Percentiles rank a stretch among this genome's conserved stretches.
Conservation (phyloP, 805 yeast genomes). For the Candida vaughaniae region DNA sequence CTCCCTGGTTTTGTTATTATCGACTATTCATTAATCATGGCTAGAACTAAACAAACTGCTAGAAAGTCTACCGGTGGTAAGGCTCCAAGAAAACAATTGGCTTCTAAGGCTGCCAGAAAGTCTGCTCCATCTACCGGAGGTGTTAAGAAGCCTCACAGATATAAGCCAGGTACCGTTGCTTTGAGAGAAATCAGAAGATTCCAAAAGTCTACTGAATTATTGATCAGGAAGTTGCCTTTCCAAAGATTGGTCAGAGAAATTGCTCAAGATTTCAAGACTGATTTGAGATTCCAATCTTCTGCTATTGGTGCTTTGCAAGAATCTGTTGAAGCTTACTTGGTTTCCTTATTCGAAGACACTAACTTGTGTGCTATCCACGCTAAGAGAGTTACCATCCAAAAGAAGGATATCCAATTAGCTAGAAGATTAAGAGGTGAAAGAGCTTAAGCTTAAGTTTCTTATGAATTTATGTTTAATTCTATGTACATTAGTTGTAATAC, state of each 20-base stretch:
- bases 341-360: slow-evolving; percentile 46
- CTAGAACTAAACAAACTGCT: slow-evolving; percentile 49
- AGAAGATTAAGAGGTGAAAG: slow-evolving; percentile 52
- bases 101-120: slow-evolving; percentile 49
- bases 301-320: slow-evolving; percentile 50
- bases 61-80: slow-evolving; percentile 51
- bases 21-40: slow-evolving; percentile 24
- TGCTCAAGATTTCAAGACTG: slow-evolving; percentile 48
- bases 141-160: slow-evolving; percentile 50
- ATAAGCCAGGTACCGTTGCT: slow-evolving; percentile 51
- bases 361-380: slow-evolving; percentile 51
- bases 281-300: slow-evolving; percentile 47
- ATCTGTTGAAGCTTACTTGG: slow-evolving; percentile 48
- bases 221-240: slow-evolving; percentile 49
- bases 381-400: slow-evolving; percentile 48
- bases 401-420: slow-evolving; percentile 49
- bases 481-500: slow-evolving; percentile 9
- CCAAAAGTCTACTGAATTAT: slow-evolving; percentile 46
- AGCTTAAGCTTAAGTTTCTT: slow-evolving; percentile 24
- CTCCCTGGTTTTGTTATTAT: slow-evolving; percentile 4
- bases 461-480: slow-evolving; percentile 6
- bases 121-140: slow-evolving; percentile 48
- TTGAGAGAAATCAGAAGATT: slow-evolving; percentile 50
- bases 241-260: slow-evolving; percentile 49
- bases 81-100: slow-evolving; percentile 50